These are phyloP conservation scores for Tilletia setariae DNA, from an alignment of 1,284 basidiomycete genomes.

Conservation along the genomic window DNA sequence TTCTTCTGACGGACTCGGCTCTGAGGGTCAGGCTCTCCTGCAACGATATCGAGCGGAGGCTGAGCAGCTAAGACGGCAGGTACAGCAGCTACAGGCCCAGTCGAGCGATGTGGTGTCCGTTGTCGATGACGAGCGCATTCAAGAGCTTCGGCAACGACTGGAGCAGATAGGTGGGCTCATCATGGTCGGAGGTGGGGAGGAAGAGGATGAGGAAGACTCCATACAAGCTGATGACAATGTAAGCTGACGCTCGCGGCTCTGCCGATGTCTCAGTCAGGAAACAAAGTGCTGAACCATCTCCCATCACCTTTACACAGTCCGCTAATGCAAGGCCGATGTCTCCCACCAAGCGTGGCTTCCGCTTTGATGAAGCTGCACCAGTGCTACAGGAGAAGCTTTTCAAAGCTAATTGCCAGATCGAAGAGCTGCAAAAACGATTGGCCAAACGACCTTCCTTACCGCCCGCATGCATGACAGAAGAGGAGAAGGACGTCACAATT, in stretches of 20 bases:
- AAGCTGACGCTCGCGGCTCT: too few relatives aligned
- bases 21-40: conserved; percentile 45
- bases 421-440: conserved; percentile 29
- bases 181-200: conserved; percentile 33
- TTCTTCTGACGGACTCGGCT: conserved; percentile 23
- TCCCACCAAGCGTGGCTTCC: conserved; percentile 32
- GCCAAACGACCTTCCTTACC: conserved; percentile 32
- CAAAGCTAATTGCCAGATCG: conserved; percentile 33
- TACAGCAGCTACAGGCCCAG: conserved; percentile 29
- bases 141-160: conserved; percentile 39
- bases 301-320: conserved; percentile 12
- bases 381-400: conserved; percentile 47
- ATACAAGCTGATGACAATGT: conserved; percentile 1
- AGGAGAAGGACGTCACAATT: conserved; percentile 31
- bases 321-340: conserved; percentile 31
- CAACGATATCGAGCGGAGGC: conserved; percentile 45
- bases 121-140: conserved; percentile 25
- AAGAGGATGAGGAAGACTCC: conserved; percentile 18
- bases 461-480: conserved; percentile 6
- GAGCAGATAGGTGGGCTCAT: conserved; percentile 43
- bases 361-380: conserved; percentile 38
- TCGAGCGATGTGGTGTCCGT: background rate
- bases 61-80: conserved; percentile 37
- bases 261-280: background rate
- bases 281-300: background rate